A percentile compares a stretch with the other conserved stretches of the same genome.
These are phyloP conservation scores for Diphasiastrum complanatum DNA, from an alignment of 83 land plant species.

Conservation along the genomic window DNA sequence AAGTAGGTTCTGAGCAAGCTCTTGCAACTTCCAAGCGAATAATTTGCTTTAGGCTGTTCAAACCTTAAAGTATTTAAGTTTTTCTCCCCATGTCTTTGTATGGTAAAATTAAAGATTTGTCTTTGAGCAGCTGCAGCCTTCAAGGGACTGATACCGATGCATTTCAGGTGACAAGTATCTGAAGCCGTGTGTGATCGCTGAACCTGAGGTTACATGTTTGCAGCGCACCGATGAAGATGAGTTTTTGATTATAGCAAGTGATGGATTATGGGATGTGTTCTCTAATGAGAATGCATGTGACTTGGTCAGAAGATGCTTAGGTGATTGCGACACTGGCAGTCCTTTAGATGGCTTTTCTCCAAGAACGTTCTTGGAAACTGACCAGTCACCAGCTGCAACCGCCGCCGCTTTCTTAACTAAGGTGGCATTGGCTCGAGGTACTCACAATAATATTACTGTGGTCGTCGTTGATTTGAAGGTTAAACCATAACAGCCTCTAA, in stretches of 20 bases:
- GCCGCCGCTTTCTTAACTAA: conserved; percentile 60
- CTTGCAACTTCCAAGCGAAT: no score
- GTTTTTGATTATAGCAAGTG: conserved; percentile 64
- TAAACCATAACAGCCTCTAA: no score
- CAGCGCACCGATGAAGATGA: conserved; percentile 50
- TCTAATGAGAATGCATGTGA: conserved; percentile 60
- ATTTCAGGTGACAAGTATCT: conserved; percentile 63
- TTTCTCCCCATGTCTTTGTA: no score
- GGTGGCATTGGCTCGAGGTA: conserved; percentile 51
- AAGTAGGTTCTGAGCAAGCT: no score
- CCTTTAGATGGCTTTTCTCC: neutral
- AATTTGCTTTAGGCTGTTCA: no score
- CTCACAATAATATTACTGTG: conserved; percentile 60
- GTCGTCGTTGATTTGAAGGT: conserved; percentile 67
- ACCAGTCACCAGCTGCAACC: conserved; percentile 34
- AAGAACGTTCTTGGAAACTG: neutral
- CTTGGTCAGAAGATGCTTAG: conserved; percentile 48
- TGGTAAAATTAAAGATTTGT: no score
- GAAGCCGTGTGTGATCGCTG: conserved; percentile 60
- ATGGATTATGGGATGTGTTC: conserved; percentile 82
- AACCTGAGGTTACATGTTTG: conserved; percentile 63
- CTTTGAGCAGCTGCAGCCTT: no score
- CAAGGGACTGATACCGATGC: no score
- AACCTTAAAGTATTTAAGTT: no score
- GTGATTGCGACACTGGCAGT: neutral